Evolutionary conservation across 306 rosid species (phyloP), one percentile per base, ranked within the genome.

Genomic region (Gleditsia sinensis): DNA sequence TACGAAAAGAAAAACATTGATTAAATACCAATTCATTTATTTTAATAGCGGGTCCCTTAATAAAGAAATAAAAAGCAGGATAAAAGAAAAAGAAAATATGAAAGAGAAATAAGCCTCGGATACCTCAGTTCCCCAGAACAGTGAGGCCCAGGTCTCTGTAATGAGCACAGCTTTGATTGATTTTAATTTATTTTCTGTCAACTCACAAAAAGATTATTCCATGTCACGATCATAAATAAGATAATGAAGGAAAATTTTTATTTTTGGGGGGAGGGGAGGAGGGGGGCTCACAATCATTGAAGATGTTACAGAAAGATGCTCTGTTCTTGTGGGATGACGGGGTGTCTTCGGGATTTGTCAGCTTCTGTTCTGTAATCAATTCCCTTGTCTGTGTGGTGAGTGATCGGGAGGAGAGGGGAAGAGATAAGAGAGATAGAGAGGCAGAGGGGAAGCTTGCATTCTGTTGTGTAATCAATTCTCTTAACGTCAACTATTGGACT

Each of bases 121-220:
- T 84, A 65, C 88, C 85, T 78, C 25, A 13, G 75, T 81, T 30
- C 78, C 81, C 76, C 75, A 33, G 51, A 53, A 56, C 28, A 36
- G 34, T 6, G 42, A 66, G 33, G 45, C 13, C 49, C 68, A 65
- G 46, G 2, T 46, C 46, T 72, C 21, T 16, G 37, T 7, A 23
- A 50, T 5, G 4, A 24, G 1, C 67, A 42, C 57, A 37, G 9
- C 28, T 62, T 43, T 53, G 51, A 62, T 69, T 73, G 32, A 42
- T 28, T n/a, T 16, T 45, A 21, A 45, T 53, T 51, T 30, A 43
- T 9, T 32, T 42, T 57, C 5, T 30, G 5, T 43, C 13, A 64
- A 10, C 5, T 11, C 9, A n/a, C 0, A 40, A 20, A 54, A 55
- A 42, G 11, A 51, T 13, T 4, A 13, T 28, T 57, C 12, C 14